Evolutionary conservation across 108 stramenopile genomes (phyloP).

Genomic region (Aurantiochytrium sp.): DNA sequence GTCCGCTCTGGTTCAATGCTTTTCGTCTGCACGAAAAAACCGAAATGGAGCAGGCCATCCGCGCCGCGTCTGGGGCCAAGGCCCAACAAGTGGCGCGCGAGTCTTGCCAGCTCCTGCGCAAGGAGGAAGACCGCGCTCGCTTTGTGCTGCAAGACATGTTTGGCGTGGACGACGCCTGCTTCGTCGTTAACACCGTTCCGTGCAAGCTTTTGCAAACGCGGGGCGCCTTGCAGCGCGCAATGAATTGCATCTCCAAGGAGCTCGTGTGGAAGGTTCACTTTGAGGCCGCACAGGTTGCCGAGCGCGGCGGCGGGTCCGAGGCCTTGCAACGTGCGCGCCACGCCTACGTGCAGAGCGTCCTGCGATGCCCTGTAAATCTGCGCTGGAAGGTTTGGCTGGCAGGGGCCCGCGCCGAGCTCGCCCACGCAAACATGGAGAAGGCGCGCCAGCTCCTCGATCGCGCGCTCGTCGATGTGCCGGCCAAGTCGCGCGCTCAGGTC

Average conservation of each 20-base stretch:
- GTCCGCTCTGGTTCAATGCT: slow-evolving; percentile 92
- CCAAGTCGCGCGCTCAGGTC: slow-evolving; percentile 74
- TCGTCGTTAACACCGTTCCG: background rate
- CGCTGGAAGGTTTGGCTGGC: slow-evolving; percentile 93
- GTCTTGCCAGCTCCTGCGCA: background rate
- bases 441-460: slow-evolving; percentile 72
- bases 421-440: slow-evolving; percentile 59
- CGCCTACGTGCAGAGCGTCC: slow-evolving; percentile 67
- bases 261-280: slow-evolving; percentile 91
- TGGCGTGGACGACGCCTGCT: background rate
- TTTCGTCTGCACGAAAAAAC: slow-evolving; percentile 68
- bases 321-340: slow-evolving; percentile 44
- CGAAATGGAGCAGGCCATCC: slow-evolving; percentile 23
- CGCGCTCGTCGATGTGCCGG: slow-evolving; percentile 76
- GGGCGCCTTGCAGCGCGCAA: slow-evolving; percentile 68
- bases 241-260: slow-evolving; percentile 75
- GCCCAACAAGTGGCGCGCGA: background rate
- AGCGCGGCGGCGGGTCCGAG: slow-evolving; percentile 64
- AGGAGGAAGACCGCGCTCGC: background rate
- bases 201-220: slow-evolving; percentile 57
- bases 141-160: background rate
- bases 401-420: slow-evolving; percentile 84
- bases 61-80: background rate
- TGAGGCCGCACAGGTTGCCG: slow-evolving; percentile 82
- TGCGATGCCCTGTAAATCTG: slow-evolving; percentile 76